Base-by-base conservation (phyloP, 2,329 filamentous ascomycete species). In the Alternaria viburni region DNA sequence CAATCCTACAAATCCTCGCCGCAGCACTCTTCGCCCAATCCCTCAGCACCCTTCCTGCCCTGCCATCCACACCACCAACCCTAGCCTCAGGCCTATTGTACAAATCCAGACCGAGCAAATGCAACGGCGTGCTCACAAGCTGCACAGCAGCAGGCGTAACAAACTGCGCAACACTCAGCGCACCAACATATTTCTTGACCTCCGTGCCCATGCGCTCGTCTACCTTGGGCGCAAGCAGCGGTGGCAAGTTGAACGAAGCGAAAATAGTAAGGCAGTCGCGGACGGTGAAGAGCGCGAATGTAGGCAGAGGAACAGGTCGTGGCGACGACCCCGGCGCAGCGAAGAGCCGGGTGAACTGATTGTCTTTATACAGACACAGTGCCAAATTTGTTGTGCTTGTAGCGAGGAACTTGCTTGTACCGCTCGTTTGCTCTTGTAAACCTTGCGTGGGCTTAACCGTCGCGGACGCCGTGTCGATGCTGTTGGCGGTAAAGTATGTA, bases 231-330 rank as follows among this genome's bases (percentile, higher is more conserved):
- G 92, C 92, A 10, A 97, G 84, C 2, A 96, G 75, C 0, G 92
- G 88, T 0, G 95, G 95, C 3, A 97, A 83, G 77, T 97, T 97
- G 86, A 97, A 98, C 12, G 89, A 92, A 5, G 93, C 93, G 79
- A 96, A 97, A 72, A 97, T 93, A 55, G 94, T 97, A 65, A 97
- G 82, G 80, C 90, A 93, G 82, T 97, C 94, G 71, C 94, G 89
- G 59, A 91, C 76, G 4, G 92, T 89, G 83, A 97, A 97, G 61
- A 97, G 87, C 1, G 86, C 83, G 80, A 93, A 96, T 9, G 90
- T 92, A 2, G 90, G 84, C 30, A 88, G 80, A 0, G 92, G 89
- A 0, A 97, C 90, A 65, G 83, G 68, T 51, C 82, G 70, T 26
- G 80, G 67, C 10, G 76, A 36, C 81, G 86, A 60, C 80, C 84